A percentile compares a stretch with the other conserved stretches of the same genome.
phyloP scores from a whole-genome alignment of 805 yeast species.

The Zygosaccharomyces rouxii region DNA sequence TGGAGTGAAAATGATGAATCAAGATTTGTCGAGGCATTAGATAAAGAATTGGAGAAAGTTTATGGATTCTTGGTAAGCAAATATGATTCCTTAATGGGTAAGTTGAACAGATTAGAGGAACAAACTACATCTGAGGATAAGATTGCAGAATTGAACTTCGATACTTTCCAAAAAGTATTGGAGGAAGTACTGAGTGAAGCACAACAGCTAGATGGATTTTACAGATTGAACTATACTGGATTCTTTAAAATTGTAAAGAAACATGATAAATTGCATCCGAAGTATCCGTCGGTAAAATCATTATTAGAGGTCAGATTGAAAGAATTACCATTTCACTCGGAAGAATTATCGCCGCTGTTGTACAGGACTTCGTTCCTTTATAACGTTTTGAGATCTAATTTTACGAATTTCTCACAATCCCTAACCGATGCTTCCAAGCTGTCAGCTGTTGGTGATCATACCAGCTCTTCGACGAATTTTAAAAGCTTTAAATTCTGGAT shows the following conservation, averaged over 20 bases:
- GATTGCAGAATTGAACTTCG: constrained; percentile 49
- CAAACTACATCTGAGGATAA: constrained; percentile 43
- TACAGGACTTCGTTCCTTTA: constrained; percentile 78
- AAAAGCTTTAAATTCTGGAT: constrained; percentile 89
- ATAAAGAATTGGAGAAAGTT: constrained; percentile 69
- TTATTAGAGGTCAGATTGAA: constrained; percentile 81
- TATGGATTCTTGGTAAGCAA: constrained; percentile 65
- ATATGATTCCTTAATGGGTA: constrained; percentile 63
- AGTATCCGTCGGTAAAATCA: constrained; percentile 81
- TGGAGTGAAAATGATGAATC: constrained; percentile 76
- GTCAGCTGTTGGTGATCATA: constrained; percentile 33
- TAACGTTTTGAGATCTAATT: constrained; percentile 69
- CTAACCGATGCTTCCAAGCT: constrained; percentile 38
- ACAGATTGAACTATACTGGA: constrained; percentile 90
- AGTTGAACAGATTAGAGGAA: constrained; percentile 60
- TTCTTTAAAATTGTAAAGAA: constrained; percentile 91
- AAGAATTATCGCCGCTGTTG: constrained; percentile 88
- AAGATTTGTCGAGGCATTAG: constrained; percentile 60
- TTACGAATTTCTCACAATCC: constrained; percentile 33
- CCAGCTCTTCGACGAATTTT: constrained; percentile 35
- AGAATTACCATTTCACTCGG: constrained; percentile 86
- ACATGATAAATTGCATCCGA: constrained; percentile 86
- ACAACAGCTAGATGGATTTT: constrained; percentile 82
- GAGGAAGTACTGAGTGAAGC: constrained; percentile 73
- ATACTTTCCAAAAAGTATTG: constrained; percentile 57